These are phyloP conservation scores for Sphaerosporella brunnea DNA, from an alignment of 495 filamentous ascomycete species.

Conservation along the genomic window DNA sequence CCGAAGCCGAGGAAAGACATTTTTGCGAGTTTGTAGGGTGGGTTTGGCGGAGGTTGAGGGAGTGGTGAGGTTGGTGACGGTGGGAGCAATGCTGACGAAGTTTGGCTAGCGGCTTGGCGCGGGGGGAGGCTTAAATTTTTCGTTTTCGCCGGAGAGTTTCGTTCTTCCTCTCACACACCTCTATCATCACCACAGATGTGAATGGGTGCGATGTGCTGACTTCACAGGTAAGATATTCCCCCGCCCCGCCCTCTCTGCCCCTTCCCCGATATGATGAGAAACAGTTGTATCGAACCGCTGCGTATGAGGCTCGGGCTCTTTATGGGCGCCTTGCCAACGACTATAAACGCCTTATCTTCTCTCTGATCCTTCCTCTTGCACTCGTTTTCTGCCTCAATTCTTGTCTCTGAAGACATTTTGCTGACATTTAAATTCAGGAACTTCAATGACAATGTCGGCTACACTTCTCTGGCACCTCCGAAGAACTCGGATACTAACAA, in stretches of 20 bases:
- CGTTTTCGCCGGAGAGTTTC: not conserved
- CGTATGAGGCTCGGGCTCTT: slow-evolving; percentile 44
- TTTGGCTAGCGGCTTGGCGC: slow-evolving; percentile 10
- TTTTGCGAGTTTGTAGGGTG: slow-evolving; percentile 12
- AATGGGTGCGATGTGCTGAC: not conserved
- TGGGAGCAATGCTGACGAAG: slow-evolving; percentile 9
- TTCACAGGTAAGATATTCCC: slow-evolving; percentile 2
- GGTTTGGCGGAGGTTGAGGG: slow-evolving; percentile 1
- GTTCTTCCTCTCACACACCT: not conserved
- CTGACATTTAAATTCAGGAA: not conserved
- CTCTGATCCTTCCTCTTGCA: slow-evolving; percentile 18
- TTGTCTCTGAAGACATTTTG: not conserved
- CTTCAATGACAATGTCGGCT: not conserved
- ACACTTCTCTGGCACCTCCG: not conserved
- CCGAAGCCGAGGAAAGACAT: slow-evolving; percentile 94
- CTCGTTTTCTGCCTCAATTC: not conserved
- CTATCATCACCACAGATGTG: not conserved
- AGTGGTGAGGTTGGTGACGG: slow-evolving; percentile 12
- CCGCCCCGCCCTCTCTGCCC: slow-evolving; percentile 19
- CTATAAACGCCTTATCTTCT: slow-evolving; percentile 27
- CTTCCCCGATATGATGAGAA: slow-evolving; percentile 35
- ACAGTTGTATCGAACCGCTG: slow-evolving; percentile 63
- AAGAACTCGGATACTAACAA: not conserved
- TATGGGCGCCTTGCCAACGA: slow-evolving; percentile 16
- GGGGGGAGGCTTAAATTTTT: slow-evolving; percentile 6